Conservation (phyloP, 352 stramenopile species). For the Peronospora destructor region DNA sequence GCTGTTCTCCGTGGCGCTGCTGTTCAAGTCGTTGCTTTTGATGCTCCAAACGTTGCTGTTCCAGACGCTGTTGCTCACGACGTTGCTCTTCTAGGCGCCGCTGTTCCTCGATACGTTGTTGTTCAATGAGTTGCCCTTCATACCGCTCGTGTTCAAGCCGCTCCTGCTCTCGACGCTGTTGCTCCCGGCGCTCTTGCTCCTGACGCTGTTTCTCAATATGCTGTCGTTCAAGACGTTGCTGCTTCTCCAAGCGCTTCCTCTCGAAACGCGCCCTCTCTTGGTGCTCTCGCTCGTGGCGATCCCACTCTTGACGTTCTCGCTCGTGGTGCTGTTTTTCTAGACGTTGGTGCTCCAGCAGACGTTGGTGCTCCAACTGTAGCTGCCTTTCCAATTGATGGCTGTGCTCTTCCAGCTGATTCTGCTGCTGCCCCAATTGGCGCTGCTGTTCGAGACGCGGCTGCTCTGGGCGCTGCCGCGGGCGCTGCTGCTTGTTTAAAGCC, state of each 20-base stretch:
- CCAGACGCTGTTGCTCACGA: conserved; percentile 12
- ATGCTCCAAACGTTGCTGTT: conserved; percentile 21
- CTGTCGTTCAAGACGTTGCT: conserved; percentile 29
- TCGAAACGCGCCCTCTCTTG: conserved; percentile 15
- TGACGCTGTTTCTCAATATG: conserved; percentile 18
- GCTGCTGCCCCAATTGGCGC: conserved; percentile 19
- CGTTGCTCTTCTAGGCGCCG: conserved; percentile 11
- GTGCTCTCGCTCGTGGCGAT: conserved; percentile 15
- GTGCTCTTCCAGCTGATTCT: conserved; percentile 18
- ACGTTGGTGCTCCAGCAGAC: conserved; percentile 14
- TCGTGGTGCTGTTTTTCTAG: conserved; percentile 29
- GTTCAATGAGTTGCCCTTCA: conserved; percentile 9
- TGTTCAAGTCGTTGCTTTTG: conserved; percentile 23
- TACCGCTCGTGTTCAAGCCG: conserved; percentile 32
- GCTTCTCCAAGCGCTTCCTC: conserved; percentile 17
- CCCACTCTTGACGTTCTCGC: conserved; percentile 20
- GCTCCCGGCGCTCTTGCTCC: conserved; percentile 19
- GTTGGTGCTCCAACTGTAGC: conserved; percentile 11
- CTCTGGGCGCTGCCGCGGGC: conserved; percentile 26
- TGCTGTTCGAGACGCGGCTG: conserved; percentile 19
- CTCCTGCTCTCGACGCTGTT: conserved; percentile 17
- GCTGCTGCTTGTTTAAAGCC: conserved; percentile 36
- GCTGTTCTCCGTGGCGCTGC: conserved; percentile 21
- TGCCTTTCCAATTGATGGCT: conserved; percentile 18
- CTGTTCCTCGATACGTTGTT: conserved; percentile 7